Evolutionary conservation across 2,329 filamentous ascomycete species (phyloP).

Genomic region (Aspergillus quadricinctus): DNA sequence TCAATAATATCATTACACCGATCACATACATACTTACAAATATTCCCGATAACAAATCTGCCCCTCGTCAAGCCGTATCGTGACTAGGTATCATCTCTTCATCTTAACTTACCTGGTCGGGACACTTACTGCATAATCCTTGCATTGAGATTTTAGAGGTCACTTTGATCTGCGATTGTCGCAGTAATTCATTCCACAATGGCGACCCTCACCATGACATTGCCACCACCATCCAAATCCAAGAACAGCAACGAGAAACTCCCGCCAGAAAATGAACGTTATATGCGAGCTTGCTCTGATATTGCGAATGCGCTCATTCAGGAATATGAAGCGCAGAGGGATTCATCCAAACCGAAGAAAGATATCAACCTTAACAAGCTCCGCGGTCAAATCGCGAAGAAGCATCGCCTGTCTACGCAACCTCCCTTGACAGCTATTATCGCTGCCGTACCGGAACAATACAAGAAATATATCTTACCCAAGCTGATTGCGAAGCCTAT

Average conservation of each 20-base stretch:
- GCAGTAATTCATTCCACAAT: constrained; percentile 40
- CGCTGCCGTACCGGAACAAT: constrained; percentile 96
- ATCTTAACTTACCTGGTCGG: neutral
- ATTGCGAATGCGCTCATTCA: constrained; percentile 92
- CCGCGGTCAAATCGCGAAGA: constrained; percentile 83
- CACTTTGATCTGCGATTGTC: constrained; percentile 3
- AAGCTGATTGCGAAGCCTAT: constrained; percentile 98
- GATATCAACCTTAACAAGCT: constrained; percentile 92
- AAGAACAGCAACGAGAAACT: constrained; percentile 68
- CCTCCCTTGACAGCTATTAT: constrained; percentile 96
- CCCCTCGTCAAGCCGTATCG: neutral
- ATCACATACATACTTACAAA: neutral
- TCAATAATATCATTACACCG: constrained; percentile 4
- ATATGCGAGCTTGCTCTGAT: constrained; percentile 89
- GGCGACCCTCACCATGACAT: constrained; percentile 59
- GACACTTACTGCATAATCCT: neutral
- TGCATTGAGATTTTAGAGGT: neutral
- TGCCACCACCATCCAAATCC: constrained; percentile 51
- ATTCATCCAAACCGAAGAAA: constrained; percentile 67
- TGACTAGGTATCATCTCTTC: neutral
- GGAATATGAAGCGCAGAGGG: constrained; percentile 78
- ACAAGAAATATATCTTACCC: constrained; percentile 97
- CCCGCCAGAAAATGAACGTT: constrained; percentile 89
- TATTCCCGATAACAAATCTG: constrained; percentile 9
- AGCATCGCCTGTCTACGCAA: constrained; percentile 81